phyloP scores from a whole-genome alignment of 139 green algal species.

The Chloropicon primus region DNA sequence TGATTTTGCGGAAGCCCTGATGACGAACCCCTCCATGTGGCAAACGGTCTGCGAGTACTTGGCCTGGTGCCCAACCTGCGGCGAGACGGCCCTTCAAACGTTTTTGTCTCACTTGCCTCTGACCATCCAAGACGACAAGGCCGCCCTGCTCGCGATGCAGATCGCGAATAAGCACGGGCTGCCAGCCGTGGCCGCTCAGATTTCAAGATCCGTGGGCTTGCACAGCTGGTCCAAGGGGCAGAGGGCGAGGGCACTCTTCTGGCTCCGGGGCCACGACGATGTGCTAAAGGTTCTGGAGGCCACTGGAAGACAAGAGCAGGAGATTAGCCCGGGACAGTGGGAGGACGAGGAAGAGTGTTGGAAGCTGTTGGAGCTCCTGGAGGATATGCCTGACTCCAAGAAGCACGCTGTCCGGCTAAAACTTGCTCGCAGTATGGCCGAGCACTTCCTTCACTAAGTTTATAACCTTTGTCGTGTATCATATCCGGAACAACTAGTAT shows the following conservation, averaged over 20 bases:
- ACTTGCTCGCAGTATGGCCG: not conserved
- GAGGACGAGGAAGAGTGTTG: not conserved
- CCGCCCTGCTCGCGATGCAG: not conserved
- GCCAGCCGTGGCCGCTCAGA: not conserved
- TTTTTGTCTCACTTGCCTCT: not conserved
- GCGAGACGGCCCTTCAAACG: not conserved
- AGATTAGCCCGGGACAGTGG: not conserved
- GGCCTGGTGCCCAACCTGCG: not conserved
- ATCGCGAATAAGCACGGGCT: not conserved
- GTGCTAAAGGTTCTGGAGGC: not conserved
- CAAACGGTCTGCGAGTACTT: not conserved
- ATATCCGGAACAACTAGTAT: not conserved
- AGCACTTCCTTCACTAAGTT: not conserved
- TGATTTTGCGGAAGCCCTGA: not conserved
- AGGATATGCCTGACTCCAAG: not conserved
- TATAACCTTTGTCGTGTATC: too few species aligned
- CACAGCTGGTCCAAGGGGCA: not conserved
- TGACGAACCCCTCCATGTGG: not conserved
- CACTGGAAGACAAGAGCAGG: not conserved
- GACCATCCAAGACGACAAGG: not conserved
- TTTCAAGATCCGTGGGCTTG: not conserved
- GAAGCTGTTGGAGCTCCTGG: not conserved
- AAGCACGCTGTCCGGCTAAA: not conserved
- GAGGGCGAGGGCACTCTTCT: not conserved
- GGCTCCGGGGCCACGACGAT: not conserved